Evolutionary conservation across 805 yeast genomes (phyloP), one percentile per base, ranked within the genome.

Genomic region (Saturnispora quitensis): DNA sequence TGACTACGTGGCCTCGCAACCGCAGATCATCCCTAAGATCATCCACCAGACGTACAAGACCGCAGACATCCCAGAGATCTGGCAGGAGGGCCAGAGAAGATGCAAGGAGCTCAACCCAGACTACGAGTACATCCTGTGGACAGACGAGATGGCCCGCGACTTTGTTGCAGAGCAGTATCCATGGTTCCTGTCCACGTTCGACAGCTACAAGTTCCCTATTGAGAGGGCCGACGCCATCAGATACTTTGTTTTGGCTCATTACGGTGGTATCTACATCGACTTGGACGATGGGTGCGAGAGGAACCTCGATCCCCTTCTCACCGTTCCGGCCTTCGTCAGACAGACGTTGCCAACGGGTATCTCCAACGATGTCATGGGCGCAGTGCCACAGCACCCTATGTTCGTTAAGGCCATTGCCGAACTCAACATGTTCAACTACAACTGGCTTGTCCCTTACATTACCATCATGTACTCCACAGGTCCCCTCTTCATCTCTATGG

Each of bases 391-490:
- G 47, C 97, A 90, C 67, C 96, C 96, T 3, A 87, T 89, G 68
- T 88, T 87, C 71, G 65, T 76, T 46, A 82, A 82, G 62, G 85
- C 77, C 17, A 76, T 88, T 54, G 84, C 83, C 55, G 77, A 77
- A 45, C 72, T 90, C 54, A 68, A 80, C 55, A 73, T 68, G 48
- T 84, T 79, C 62, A 81, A 88, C 62, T 74, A 77, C 58, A 84
- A 86, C 67, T 89, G 95, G 86, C 68, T 85, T 36, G 81, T 88
- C 17, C 96, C 97, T 13, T 90, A 90, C 69, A 72, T 89, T 55
- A 89, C 97, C 34, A 89, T 90, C 65, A 88, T 90, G 96, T 85
- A 80, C 62, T 82, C 95, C 12, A 90, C 97, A 0, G 97, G 97
- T 12, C 97, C 97, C 0, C 70, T 90, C 51, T 89, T 87, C 62